Percentiles rank a stretch among this genome's conserved stretches.
Conservation (phyloP, 75 land plant species). For the Cryptomeria japonica region DNA sequence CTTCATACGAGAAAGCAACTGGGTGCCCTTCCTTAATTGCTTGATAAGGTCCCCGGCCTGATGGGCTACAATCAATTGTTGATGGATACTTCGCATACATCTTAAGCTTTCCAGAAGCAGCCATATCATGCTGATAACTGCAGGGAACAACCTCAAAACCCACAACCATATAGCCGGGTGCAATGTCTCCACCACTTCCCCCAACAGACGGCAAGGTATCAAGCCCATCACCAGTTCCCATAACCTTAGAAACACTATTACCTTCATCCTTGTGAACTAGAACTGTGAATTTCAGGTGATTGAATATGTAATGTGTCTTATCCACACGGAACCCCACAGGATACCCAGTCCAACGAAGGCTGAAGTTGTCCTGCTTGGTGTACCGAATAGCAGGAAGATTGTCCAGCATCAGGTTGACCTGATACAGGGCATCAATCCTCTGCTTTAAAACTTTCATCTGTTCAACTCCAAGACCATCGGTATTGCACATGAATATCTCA, state of each 20-base stretch:
- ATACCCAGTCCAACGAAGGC: slow-evolving; percentile 53
- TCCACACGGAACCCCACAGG: slow-evolving; percentile 45
- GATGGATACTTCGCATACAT: slow-evolving; percentile 41
- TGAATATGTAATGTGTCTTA: slow-evolving; percentile 45
- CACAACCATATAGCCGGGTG: slow-evolving; percentile 49
- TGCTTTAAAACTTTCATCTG: slow-evolving; percentile 36
- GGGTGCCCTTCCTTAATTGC: slow-evolving; percentile 29
- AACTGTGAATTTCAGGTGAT: slow-evolving; percentile 65
- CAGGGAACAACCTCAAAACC: slow-evolving; percentile 68
- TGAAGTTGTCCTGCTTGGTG: slow-evolving; percentile 31
- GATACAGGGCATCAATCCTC: slow-evolving; percentile 59
- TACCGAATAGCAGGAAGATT: slow-evolving; percentile 64
- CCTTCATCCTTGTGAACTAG: slow-evolving; percentile 57
- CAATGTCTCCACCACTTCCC: slow-evolving; percentile 1
- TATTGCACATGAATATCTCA: slow-evolving; percentile 42
- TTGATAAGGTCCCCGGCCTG: slow-evolving; percentile 21
- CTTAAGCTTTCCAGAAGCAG: slow-evolving; percentile 15
- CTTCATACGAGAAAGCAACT: slow-evolving; percentile 48
- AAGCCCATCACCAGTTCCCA: slow-evolving; percentile 63
- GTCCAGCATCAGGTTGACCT: slow-evolving; percentile 68
- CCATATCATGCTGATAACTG: slow-evolving; percentile 31
- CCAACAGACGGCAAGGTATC: slow-evolving; percentile 32
- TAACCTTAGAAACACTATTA: slow-evolving; percentile 35
- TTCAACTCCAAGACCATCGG: slow-evolving; percentile 20
- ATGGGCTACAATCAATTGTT: slow-evolving; percentile 28